phyloP scores from a whole-genome alignment of 1,284 basidiomycete species.

The Malassezia brasiliensis region DNA sequence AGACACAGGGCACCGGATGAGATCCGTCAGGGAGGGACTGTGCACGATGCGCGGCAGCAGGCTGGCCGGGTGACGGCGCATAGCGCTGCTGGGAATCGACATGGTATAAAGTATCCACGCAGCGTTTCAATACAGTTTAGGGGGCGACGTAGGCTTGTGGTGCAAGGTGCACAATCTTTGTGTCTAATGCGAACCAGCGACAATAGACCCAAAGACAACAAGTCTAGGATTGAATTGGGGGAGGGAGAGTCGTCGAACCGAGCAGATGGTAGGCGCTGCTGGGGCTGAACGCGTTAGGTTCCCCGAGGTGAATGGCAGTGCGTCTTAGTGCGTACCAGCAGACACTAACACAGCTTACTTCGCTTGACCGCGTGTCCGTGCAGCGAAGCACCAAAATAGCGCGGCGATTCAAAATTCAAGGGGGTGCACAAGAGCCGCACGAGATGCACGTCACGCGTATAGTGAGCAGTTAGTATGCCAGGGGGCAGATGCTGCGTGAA shows the following conservation, averaged over 20 bases:
- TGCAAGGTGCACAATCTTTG: background rate
- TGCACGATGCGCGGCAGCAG: constrained; percentile 43
- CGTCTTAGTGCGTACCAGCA: too few species aligned
- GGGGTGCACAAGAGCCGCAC: too few species aligned
- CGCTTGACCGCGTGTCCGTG: background rate
- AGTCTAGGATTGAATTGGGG: background rate
- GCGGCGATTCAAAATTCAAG: too few species aligned
- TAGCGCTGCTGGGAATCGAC: constrained; percentile 11
- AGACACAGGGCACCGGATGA: constrained; percentile 43
- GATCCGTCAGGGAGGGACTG: constrained; percentile 44
- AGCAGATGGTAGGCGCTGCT: too few species aligned
- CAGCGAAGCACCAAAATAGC: background rate
- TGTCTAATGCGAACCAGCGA: constrained; percentile 7
- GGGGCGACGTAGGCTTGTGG: background rate
- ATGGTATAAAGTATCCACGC: background rate
- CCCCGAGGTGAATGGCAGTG: too few species aligned
- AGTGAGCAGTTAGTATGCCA: background rate
- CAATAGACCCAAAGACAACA: background rate
- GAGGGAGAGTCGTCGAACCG: too few species aligned
- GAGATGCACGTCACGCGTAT: background rate
- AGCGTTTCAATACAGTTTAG: background rate
- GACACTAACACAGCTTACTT: background rate
- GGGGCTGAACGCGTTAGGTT: too few species aligned
- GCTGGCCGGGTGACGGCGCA: constrained; percentile 43
- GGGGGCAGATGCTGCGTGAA: background rate